Percentiles rank a stretch among this genome's conserved stretches.
Evolutionary conservation across 768 basidiomycete genomes (phyloP).

Genomic region (Collybia nuda): DNA sequence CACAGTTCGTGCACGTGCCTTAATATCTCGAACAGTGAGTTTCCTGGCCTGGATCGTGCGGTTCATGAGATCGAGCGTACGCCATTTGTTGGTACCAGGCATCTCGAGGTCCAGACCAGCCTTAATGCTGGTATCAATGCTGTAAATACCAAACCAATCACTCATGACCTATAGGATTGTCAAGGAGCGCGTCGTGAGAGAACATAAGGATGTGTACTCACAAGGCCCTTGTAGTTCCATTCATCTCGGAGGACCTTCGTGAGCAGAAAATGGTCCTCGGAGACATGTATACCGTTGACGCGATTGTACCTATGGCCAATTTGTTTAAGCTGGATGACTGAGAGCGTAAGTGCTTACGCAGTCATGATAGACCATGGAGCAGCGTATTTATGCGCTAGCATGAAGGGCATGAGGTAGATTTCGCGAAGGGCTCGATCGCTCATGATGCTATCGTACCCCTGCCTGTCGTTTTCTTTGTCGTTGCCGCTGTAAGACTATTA

Average conservation of each 20-base stretch:
- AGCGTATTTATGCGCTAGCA: slow-evolving; percentile 67
- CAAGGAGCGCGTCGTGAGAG: neutral
- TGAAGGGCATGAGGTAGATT: slow-evolving; percentile 75
- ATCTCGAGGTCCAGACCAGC: slow-evolving; percentile 83
- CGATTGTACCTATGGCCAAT: slow-evolving; percentile 57
- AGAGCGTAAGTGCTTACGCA: slow-evolving; percentile 42
- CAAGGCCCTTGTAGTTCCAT: slow-evolving; percentile 71
- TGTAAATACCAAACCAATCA: slow-evolving; percentile 82
- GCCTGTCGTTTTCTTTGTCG: slow-evolving; percentile 80
- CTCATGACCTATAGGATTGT: slow-evolving; percentile 57
- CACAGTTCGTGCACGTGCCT: slow-evolving; percentile 64
- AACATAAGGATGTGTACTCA: slow-evolving; percentile 15
- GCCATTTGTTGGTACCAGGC: slow-evolving; percentile 78
- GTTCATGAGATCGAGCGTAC: slow-evolving; percentile 65
- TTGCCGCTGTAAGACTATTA: slow-evolving; percentile 49
- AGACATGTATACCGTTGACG: slow-evolving; percentile 72
- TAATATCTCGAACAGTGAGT: slow-evolving; percentile 61
- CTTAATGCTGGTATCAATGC: slow-evolving; percentile 61
- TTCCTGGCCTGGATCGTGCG: slow-evolving; percentile 62
- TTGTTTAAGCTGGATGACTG: neutral
- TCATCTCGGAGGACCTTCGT: slow-evolving; percentile 62
- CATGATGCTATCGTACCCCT: slow-evolving; percentile 66
- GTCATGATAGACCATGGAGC: slow-evolving; percentile 74
- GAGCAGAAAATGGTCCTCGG: slow-evolving; percentile 62
- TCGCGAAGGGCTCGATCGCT: slow-evolving; percentile 69